These are phyloP conservation scores for Gleditsia sinensis DNA, from an alignment of 306 rosid species.

Conservation along the genomic window DNA sequence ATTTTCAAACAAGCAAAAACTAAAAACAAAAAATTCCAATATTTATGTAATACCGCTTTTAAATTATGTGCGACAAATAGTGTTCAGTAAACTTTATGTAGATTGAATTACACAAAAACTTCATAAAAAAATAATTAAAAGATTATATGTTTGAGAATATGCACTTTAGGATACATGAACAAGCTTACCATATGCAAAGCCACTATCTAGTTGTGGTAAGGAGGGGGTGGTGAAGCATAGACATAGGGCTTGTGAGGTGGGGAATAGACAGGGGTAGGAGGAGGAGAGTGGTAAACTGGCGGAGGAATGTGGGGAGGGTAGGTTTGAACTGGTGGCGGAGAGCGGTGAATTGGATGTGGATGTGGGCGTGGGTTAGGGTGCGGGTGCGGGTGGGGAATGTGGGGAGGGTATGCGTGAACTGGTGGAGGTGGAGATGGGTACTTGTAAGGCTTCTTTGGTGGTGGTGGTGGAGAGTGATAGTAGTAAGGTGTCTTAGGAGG, in stretches of 20 bases:
- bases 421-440: background rate
- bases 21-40: too few relatives aligned
- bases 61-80: too few relatives aligned
- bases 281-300: background rate
- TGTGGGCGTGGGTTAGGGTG: too few relatives aligned
- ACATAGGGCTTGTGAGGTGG: conserved; percentile 40
- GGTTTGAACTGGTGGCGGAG: background rate
- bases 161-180: background rate
- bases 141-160: too few relatives aligned
- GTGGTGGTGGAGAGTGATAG: background rate
- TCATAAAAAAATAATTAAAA: background rate
- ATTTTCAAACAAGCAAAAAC: too few relatives aligned
- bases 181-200: conserved; percentile 39
- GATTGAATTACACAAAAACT: background rate
- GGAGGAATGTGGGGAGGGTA: conserved; percentile 8
- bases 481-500: too few relatives aligned
- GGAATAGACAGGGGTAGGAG: conserved; percentile 37
- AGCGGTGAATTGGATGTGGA: too few relatives aligned
- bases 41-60: too few relatives aligned
- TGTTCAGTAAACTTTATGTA: too few relatives aligned
- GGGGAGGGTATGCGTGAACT: background rate
- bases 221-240: conserved; percentile 68
- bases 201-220: conserved; percentile 56
- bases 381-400: too few relatives aligned
- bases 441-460: too few relatives aligned